Conservation (phyloP, 257 asterid species). For the Nicotiana otophora region DNA sequence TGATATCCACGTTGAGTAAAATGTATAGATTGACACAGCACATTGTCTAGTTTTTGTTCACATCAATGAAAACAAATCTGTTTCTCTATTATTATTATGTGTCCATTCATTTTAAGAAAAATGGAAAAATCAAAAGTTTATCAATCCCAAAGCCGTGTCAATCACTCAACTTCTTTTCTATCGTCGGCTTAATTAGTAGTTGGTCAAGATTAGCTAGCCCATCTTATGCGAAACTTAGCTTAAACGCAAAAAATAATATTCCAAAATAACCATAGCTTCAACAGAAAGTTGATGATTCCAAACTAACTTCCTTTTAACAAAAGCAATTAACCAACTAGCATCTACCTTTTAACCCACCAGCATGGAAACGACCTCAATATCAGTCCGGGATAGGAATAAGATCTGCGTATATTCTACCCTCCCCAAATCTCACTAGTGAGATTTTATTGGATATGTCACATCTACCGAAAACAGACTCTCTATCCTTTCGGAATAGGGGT, state of each 20-base stretch:
- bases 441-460: too few species aligned
- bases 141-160: conserved; percentile 37
- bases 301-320: background rate
- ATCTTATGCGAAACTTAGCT: background rate
- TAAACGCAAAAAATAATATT: background rate
- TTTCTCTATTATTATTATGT: background rate
- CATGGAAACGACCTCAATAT: too few species aligned
- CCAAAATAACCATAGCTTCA: background rate
- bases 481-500: too few species aligned
- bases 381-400: too few species aligned
- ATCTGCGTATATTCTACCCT: too few species aligned
- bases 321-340: too few species aligned
- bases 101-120: too few species aligned
- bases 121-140: conserved; percentile 13
- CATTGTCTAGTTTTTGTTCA: background rate
- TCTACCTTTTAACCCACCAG: too few species aligned
- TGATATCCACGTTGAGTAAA: background rate
- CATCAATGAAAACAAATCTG: background rate
- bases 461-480: too few species aligned
- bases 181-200: background rate
- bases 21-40: background rate
- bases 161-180: conserved; percentile 19
- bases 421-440: too few species aligned
- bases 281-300: background rate
- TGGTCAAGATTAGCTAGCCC: background rate